Evolutionary conservation across 352 stramenopile species (phyloP).

Genomic region (Thalassiosira hispida): DNA sequence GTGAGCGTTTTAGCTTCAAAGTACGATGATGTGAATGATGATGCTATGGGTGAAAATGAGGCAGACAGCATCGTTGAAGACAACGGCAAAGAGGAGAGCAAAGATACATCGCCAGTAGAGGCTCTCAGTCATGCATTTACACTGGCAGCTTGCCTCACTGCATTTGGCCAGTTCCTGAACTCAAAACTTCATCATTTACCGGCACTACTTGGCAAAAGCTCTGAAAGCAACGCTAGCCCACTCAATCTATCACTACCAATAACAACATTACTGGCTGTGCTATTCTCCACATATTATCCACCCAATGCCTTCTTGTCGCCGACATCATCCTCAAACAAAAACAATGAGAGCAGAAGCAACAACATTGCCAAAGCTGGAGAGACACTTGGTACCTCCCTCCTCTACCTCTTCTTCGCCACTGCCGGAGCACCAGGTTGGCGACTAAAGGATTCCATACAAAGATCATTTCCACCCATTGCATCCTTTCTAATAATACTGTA

Average conservation of each 20-base stretch:
- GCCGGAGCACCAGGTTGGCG: conserved; percentile 74
- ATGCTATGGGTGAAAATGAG: conserved; percentile 49
- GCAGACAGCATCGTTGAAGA: neutral
- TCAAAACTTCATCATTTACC: conserved; percentile 24
- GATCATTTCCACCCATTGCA: conserved; percentile 62
- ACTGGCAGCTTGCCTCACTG: conserved; percentile 34
- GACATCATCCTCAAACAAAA: conserved; percentile 4
- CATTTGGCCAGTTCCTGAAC: conserved; percentile 34
- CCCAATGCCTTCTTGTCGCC: conserved; percentile 46
- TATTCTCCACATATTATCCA: conserved; percentile 55
- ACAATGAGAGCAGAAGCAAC: conserved; percentile 21
- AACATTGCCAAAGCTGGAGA: conserved; percentile 49
- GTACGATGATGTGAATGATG: conserved; percentile 53
- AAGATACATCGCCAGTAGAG: conserved; percentile 28
- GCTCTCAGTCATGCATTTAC: conserved; percentile 41
- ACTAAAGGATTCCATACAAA: conserved; percentile 66
- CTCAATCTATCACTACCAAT: conserved; percentile 51
- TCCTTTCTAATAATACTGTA: conserved; percentile 77
- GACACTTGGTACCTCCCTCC: conserved; percentile 58
- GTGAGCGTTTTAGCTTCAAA: conserved; percentile 58
- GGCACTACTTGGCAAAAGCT: neutral
- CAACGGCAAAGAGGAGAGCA: conserved; percentile 2
- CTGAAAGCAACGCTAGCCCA: neutral
- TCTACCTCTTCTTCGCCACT: conserved; percentile 85
- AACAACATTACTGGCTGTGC: conserved; percentile 40